phyloP scores from a whole-genome alignment of 306 rosid genomes.

The Glycine latifolia region DNA sequence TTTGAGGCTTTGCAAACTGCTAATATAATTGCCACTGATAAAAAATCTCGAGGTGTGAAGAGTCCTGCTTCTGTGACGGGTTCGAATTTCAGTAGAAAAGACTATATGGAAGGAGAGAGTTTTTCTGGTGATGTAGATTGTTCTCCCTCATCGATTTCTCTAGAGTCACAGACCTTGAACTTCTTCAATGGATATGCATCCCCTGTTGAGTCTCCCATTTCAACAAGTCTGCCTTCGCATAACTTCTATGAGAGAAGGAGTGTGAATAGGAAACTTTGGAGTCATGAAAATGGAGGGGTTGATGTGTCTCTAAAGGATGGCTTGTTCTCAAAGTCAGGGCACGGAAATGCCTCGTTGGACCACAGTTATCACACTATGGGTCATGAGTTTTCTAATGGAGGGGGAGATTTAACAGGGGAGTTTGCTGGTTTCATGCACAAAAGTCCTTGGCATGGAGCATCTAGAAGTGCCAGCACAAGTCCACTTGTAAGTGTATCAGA shows the following conservation, averaged over 20 bases:
- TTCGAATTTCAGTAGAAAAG: constrained; percentile 67
- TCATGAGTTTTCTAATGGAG: constrained; percentile 45
- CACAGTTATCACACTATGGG: constrained; percentile 18
- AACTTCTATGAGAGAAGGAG: constrained; percentile 57
- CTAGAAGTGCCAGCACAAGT: constrained; percentile 75
- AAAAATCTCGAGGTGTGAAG: constrained; percentile 57
- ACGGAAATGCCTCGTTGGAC: constrained; percentile 47
- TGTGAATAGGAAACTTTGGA: constrained; percentile 82
- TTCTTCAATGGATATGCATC: constrained; percentile 73
- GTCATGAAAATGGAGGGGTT: constrained; percentile 71
- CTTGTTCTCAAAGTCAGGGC: constrained; percentile 60
- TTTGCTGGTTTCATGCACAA: constrained; percentile 69
- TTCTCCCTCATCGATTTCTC: constrained; percentile 68
- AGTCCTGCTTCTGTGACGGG: constrained; percentile 67
- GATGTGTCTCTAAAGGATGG: constrained; percentile 90
- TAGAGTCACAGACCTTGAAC: constrained; percentile 70
- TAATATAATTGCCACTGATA: constrained; percentile 57
- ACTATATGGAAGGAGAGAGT: constrained; percentile 53
- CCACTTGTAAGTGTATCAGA: constrained; percentile 66
- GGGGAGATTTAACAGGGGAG: constrained; percentile 55
- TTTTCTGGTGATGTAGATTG: constrained; percentile 54
- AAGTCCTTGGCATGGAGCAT: constrained; percentile 54
- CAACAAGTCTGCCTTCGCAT: constrained; percentile 54
- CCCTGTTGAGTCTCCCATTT: constrained; percentile 66
- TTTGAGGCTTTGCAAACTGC: constrained; percentile 91